Evolutionary conservation across 495 filamentous ascomycete species (phyloP), one percentile per base, ranked within the genome.

Genomic region (Extremus antarcticus): DNA sequence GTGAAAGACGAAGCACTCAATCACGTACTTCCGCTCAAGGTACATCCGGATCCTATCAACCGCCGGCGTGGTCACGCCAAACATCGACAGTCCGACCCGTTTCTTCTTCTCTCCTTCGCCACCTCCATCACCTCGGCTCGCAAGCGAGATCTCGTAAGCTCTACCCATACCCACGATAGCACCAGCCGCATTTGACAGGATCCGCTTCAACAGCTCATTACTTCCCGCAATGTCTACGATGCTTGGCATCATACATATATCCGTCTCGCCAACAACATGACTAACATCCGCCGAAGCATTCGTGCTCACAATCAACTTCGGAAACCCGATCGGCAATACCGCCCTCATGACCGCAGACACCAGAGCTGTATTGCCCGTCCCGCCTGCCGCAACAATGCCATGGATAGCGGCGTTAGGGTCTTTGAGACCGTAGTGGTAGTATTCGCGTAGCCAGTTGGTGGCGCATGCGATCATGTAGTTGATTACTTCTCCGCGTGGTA

Each of bases 221-320:
- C 73, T 58, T 2, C 84, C 84, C 2, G 83, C 81, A 46, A 88
- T 76, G 58, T 88, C 84, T 16, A 86, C 82, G 10, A 87, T 77
- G 17, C 74, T 74, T 57, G 85, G 82, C 79, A 86, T 83, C 71
- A 87, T 75, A 1, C 73, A 77, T 54, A 88, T 81, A 59, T 88
- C 84, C 0, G 74, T 75, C 63, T 86, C 81, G 41, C 76, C 80
- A 1, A 86, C 72, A 15, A 81, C 75, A 0, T 75, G 71, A 0
- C 70, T 70, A 0, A 77, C 75, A 56, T 86, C 78, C 2, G 82
- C 79, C 10, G 74, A 78, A 2, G 81, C 82, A 56, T 86, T 78
- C 0, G 84, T 87, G 19, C 77, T 81, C 0, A 87, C 81, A 53
- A 88, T 79, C 32, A 88, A 25, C 59, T 88, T 88, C 0, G 84